Evolutionary conservation across 2,329 filamentous ascomycete species (phyloP).

Genomic region (Orbilia oligospora): DNA sequence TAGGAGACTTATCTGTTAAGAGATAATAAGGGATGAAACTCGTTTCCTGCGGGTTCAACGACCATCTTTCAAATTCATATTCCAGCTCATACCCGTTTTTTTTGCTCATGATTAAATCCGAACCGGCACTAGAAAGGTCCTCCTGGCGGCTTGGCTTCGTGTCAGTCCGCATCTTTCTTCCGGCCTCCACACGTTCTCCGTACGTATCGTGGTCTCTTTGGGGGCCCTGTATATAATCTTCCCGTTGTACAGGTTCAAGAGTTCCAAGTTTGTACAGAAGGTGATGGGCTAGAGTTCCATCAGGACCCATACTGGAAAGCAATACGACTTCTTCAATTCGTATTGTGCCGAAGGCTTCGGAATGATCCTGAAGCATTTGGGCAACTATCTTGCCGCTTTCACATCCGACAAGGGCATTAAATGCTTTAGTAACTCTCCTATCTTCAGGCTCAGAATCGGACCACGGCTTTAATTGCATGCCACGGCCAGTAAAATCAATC

Average conservation of each 20-base stretch:
- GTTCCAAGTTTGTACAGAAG: background rate
- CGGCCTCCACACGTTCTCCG: background rate
- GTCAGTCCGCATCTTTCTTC: background rate
- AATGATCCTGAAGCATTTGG: background rate
- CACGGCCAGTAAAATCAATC: background rate
- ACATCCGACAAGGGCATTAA: background rate
- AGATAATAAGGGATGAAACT: background rate
- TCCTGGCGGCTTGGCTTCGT: background rate
- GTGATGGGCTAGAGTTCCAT: background rate
- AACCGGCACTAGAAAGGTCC: constrained; percentile 18
- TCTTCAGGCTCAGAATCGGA: background rate
- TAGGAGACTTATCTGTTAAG: background rate
- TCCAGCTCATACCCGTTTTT: background rate
- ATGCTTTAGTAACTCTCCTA: background rate
- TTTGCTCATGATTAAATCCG: background rate
- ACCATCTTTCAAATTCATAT: too few relatives aligned
- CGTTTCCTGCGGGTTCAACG: background rate
- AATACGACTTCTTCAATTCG: background rate
- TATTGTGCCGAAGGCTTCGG: background rate
- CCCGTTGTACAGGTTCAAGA: background rate
- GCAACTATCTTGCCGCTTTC: background rate
- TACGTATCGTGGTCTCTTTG: background rate
- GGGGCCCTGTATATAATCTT: background rate
- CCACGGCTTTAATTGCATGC: background rate
- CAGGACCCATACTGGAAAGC: background rate